A percentile compares a stretch with the other conserved stretches of the same genome.
Conservation (phyloP, 345 rosid species). For the Hibiscus mutabilis region DNA sequence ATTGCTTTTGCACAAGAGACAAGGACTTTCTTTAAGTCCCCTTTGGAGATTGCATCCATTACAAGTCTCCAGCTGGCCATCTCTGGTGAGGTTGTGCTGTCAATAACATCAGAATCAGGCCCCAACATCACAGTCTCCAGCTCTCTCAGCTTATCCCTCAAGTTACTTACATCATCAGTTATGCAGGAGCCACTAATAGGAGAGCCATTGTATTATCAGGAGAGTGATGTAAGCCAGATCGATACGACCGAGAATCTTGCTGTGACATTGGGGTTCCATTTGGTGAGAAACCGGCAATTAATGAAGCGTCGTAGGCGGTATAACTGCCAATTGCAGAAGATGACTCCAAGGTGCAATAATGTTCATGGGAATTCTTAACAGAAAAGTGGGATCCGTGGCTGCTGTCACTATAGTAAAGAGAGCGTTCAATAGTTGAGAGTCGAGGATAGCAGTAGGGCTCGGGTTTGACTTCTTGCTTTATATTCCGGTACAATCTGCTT, state of each 20-base stretch:
- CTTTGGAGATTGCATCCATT: conserved; percentile 43
- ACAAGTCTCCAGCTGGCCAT: conserved; percentile 45
- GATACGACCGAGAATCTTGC: conserved; percentile 41
- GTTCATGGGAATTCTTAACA: conserved; percentile 31
- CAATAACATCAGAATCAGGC: conserved; percentile 55
- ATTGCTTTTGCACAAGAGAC: conserved; percentile 71
- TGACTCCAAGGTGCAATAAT: conserved; percentile 57
- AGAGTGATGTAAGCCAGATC: conserved; percentile 32
- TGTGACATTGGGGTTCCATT: conserved; percentile 42
- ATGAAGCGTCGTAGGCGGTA: conserved; percentile 32
- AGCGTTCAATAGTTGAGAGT: conserved; percentile 31
- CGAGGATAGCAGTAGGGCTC: conserved; percentile 38
- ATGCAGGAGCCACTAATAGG: conserved; percentile 68
- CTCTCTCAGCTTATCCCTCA: conserved; percentile 67
- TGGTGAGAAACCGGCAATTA: conserved; percentile 39
- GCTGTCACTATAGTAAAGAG: conserved; percentile 22
- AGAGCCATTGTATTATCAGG: conserved; percentile 53
- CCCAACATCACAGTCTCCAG: conserved; percentile 80
- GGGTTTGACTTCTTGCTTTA: conserved; percentile 34
- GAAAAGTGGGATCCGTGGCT: conserved; percentile 23
- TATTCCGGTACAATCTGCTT: conserved; percentile 32
- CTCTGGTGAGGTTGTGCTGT: conserved; percentile 18
- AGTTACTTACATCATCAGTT: conserved; percentile 57
- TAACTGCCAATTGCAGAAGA: conserved; percentile 37
- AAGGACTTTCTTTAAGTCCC: conserved; percentile 60